Evolutionary conservation across 2,329 filamentous ascomycete genomes (phyloP).

Genomic region (Xylariaceae sp.): DNA sequence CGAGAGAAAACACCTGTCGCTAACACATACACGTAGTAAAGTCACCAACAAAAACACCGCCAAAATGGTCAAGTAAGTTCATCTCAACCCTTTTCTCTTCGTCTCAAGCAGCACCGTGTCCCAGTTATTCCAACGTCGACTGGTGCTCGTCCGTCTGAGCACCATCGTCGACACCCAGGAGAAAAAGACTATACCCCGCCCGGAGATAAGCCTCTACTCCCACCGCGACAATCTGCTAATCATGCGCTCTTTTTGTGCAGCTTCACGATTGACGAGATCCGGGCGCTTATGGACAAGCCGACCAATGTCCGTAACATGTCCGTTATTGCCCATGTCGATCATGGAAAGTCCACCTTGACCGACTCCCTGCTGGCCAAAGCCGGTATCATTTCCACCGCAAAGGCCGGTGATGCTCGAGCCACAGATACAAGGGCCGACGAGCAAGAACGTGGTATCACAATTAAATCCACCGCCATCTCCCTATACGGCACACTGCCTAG

Average conservation of each 20-base stretch:
- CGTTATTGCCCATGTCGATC: constrained; percentile 99
- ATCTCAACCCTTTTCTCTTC: not conserved
- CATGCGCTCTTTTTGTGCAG: constrained; percentile 58
- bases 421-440: constrained; percentile 97
- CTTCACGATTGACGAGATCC: constrained; percentile 98
- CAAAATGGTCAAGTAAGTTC: constrained; percentile 98
- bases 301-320: constrained; percentile 92
- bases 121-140: not conserved
- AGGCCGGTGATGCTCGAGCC: constrained; percentile 94
- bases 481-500: constrained; percentile 86
- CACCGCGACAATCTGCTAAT: constrained; percentile 51
- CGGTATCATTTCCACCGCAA: constrained; percentile 97
- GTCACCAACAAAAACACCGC: constrained; percentile 70
- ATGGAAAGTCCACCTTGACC: constrained; percentile 99
- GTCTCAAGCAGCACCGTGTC: not conserved
- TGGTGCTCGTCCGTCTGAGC: too few relatives aligned
- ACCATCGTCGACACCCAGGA: constrained; percentile 19
- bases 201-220: constrained; percentile 48
- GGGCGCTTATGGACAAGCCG: constrained; percentile 74
- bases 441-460: constrained; percentile 99
- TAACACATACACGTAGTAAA: constrained; percentile 42
- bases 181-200: constrained; percentile 39
- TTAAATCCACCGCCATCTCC: constrained; percentile 99
- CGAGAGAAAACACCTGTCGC: constrained; percentile 9
- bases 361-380: constrained; percentile 99